A percentile compares a stretch with the other conserved stretches of the same genome.
These are phyloP conservation scores for Metarhizium anisopliae DNA, from an alignment of 2,329 filamentous ascomycete genomes.

Conservation along the genomic window DNA sequence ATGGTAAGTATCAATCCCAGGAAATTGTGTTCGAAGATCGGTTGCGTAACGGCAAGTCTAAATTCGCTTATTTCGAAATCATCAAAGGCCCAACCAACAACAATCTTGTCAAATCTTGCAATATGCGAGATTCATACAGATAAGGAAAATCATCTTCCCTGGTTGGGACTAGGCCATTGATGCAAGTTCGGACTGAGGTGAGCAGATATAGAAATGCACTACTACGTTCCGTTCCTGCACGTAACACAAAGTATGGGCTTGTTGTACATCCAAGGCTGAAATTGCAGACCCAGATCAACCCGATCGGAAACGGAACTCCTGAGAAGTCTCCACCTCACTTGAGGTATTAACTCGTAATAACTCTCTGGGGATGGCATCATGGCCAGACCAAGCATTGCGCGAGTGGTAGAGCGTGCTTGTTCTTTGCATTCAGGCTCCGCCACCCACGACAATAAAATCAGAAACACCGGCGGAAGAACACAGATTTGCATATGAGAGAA, in stretches of 20 bases:
- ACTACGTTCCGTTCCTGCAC: no score
- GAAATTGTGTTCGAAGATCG: background rate
- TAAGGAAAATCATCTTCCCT: no score
- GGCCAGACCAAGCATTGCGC: background rate
- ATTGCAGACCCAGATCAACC: no score
- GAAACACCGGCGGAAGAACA: background rate
- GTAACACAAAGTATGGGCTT: no score
- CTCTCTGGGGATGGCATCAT: background rate
- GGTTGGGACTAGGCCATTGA: no score
- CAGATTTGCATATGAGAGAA: constrained; percentile 9
- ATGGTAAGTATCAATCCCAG: constrained; percentile 1
- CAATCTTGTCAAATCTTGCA: no score
- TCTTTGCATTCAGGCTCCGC: background rate
- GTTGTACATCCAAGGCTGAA: no score
- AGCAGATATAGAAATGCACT: no score
- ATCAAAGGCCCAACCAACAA: background rate
- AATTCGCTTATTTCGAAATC: background rate
- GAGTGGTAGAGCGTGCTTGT: background rate
- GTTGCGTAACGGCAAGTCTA: background rate
- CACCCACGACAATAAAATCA: background rate
- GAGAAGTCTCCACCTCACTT: background rate
- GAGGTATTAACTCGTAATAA: background rate
- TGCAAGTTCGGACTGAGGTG: no score
- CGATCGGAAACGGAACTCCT: no score
- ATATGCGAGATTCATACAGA: no score